A percentile compares a stretch with the other conserved stretches of the same genome.
These are phyloP conservation scores for Priceomyces fermenticarens DNA, from an alignment of 805 yeast genomes.

Conservation along the genomic window DNA sequence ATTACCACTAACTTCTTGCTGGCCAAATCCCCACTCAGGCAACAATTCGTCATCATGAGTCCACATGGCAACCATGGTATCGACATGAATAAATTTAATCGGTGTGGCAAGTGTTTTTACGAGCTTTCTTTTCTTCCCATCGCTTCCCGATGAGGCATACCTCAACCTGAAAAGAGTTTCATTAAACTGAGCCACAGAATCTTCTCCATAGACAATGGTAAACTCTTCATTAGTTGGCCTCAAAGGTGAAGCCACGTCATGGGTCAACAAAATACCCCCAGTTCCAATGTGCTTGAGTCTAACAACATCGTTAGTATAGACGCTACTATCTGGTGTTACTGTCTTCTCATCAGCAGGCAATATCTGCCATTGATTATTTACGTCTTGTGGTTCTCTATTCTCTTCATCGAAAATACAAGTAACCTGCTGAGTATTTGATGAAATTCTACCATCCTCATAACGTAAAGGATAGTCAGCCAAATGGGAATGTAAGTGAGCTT, in stretches of 20 bases:
- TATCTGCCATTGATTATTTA: slow-evolving; percentile 83
- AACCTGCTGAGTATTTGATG: slow-evolving; percentile 93
- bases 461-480: slow-evolving; percentile 74
- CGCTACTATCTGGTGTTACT: slow-evolving; percentile 42
- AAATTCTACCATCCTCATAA: slow-evolving; percentile 93
- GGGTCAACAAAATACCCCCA: slow-evolving; percentile 76
- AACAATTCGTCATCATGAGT: slow-evolving; percentile 77
- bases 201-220: slow-evolving; percentile 65
- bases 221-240: slow-evolving; percentile 93
- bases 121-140: slow-evolving; percentile 44
- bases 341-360: slow-evolving; percentile 55
- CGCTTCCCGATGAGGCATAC: slow-evolving; percentile 33
- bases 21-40: slow-evolving; percentile 94
- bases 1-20: slow-evolving; percentile 94
- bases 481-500: slow-evolving; percentile 82
- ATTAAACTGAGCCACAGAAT: slow-evolving; percentile 50
- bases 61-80: slow-evolving; percentile 91
- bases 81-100: slow-evolving; percentile 74
- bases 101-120: slow-evolving; percentile 70
- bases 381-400: slow-evolving; percentile 36
- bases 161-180: slow-evolving; percentile 79
- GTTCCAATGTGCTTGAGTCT: slow-evolving; percentile 82
- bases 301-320: slow-evolving; percentile 67
- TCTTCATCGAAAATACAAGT: slow-evolving; percentile 56
- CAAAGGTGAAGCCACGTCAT: slow-evolving; percentile 94